Evolutionary conservation across 345 rosid genomes (phyloP), one percentile per base, ranked within the genome.

Genomic region (Acer saccharum): DNA sequence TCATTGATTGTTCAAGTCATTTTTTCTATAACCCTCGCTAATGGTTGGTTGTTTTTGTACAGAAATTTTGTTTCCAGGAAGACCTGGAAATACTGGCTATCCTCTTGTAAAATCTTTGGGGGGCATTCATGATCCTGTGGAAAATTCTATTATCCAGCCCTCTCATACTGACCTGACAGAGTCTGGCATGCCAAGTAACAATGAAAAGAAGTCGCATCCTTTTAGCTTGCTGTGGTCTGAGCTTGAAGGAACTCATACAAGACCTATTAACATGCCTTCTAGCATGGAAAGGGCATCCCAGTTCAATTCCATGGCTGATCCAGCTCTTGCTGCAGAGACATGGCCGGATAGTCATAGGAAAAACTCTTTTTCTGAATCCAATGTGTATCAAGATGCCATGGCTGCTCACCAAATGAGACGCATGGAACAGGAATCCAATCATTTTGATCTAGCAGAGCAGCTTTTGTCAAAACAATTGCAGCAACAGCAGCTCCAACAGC

Each of bases 61-160:
- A 90, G 94, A 90, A 76, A 89, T 87, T 78, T 84, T 90, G 20
- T 90, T 88, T 69, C 92, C 94, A 5, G 94, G 94, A 77, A 88
- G 90, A 71, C 79, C 87, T 68, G 83, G 82, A 44, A 85, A 86
- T 80, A 65, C 81, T 77, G 84, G 86, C 55, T 78, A 82, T 70
- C 65, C 84, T 58, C 25, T 69, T 41, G 79, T 68, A 60, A 83
- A 77, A 72, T 71, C 87, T 76, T 69, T 87, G 54, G 83, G 78
- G 46, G 73, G 68, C 78, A 35, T 68, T 62, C 69, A 21, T 7
- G 82, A 79, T 81, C 27, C 78, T 29, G 25, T 78, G 23, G 16
- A 73, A 63, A 77, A 74, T 72, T 32, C 85, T 35, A 76, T 48
- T 65, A 67, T 73, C 75, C 81, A 70, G 23, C 76, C 78, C 20